phyloP scores from a whole-genome alignment of 1,139 yeast genomes.

The Magnusiomyces ingens region DNA sequence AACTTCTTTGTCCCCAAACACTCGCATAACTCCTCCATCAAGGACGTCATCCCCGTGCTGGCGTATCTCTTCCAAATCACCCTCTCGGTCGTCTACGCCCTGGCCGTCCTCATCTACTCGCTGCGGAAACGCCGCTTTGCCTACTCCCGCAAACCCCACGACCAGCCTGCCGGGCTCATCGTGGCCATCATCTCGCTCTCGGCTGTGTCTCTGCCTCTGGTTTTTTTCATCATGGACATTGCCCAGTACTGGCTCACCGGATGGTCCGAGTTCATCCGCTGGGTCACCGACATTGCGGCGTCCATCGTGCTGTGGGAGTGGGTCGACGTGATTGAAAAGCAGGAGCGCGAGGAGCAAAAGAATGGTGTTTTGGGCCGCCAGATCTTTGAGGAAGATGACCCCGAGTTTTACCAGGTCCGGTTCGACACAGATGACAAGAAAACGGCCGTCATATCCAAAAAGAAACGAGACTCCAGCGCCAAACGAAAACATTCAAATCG shows the following conservation, averaged over 20 bases:
- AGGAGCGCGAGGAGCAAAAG: slow-evolving; percentile 61
- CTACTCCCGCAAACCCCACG: slow-evolving; percentile 36
- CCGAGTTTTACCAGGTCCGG: slow-evolving; percentile 4
- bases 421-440: not conserved
- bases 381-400: slow-evolving; percentile 51
- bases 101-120: slow-evolving; percentile 55
- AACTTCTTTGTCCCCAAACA: slow-evolving; percentile 26
- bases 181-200: slow-evolving; percentile 53
- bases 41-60: slow-evolving; percentile 57
- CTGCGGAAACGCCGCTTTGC: slow-evolving; percentile 51
- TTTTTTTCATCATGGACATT: slow-evolving; percentile 71
- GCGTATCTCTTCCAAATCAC: slow-evolving; percentile 71
- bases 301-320: slow-evolving; percentile 86
- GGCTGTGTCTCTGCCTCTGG: slow-evolving; percentile 60
- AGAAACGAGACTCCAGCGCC: not conserved
- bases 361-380: slow-evolving; percentile 77
- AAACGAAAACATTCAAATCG: not conserved
- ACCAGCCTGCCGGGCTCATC: slow-evolving; percentile 33
- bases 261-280: slow-evolving; percentile 66
- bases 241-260: slow-evolving; percentile 67
- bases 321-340: slow-evolving; percentile 62
- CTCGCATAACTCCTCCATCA: slow-evolving; percentile 35
- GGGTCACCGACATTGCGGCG: slow-evolving; percentile 43
- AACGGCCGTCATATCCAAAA: not conserved
- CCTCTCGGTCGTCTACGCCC: slow-evolving; percentile 64